Conservation (phyloP, 2,329 filamentous ascomycete genomes). For the Cephalotrichum gorgonifer region DNA sequence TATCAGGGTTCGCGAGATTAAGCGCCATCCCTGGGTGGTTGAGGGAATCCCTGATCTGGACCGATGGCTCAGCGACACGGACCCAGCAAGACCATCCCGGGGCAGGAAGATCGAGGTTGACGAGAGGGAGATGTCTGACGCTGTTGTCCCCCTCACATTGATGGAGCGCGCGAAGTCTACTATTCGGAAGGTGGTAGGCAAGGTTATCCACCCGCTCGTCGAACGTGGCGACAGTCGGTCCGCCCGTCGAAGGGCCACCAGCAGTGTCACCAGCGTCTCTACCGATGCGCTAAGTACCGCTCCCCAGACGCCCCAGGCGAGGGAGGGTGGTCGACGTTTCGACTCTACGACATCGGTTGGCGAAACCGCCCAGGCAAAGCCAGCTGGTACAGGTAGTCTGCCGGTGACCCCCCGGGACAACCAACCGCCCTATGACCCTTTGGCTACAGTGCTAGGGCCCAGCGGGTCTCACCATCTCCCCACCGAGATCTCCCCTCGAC, state of each 20-base stretch:
- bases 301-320: background rate
- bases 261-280: slow-evolving; percentile 55
- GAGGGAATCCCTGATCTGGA: slow-evolving; percentile 64
- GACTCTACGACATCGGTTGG: background rate
- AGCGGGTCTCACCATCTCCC: background rate
- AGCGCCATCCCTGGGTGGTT: slow-evolving; percentile 86
- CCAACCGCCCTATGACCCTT: slow-evolving; percentile 4
- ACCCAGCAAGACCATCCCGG: slow-evolving; percentile 66
- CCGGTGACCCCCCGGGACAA: slow-evolving; percentile 41
- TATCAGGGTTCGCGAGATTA: slow-evolving; percentile 84
- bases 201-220: slow-evolving; percentile 50
- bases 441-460: slow-evolving; percentile 9
- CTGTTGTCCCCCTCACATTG: slow-evolving; percentile 81
- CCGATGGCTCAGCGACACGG: slow-evolving; percentile 88
- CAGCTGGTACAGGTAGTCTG: slow-evolving; percentile 32
- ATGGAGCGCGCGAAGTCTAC: slow-evolving; percentile 76
- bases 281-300: slow-evolving; percentile 35
- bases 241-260: slow-evolving; percentile 46
- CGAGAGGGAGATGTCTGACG: slow-evolving; percentile 77
- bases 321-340: background rate
- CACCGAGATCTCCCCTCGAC: background rate
- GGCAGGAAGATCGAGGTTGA: slow-evolving; percentile 88
- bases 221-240: slow-evolving; percentile 46
- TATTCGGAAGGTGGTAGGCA: slow-evolving; percentile 56
- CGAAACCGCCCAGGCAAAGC: background rate